Conservation (phyloP, 495 filamentous ascomycete genomes). For the Schizothecium vesticola region DNA sequence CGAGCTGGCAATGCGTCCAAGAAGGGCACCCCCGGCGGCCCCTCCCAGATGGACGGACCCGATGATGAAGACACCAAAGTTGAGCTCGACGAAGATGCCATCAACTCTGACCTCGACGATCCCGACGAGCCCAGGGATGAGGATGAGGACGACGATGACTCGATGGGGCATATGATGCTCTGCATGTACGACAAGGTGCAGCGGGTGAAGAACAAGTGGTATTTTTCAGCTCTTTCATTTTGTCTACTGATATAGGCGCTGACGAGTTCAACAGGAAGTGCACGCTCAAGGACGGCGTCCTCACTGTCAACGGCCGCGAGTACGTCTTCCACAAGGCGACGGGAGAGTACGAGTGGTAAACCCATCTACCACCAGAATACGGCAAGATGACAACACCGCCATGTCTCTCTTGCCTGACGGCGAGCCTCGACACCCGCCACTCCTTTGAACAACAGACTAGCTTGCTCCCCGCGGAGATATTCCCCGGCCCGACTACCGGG, state of each 20-base stretch:
- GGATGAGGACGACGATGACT: conserved; percentile 76
- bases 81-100: conserved; percentile 81
- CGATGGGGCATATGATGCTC: conserved; percentile 77
- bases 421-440: not conserved
- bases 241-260: not conserved
- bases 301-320: conserved; percentile 87
- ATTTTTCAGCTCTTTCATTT: conserved; percentile 10
- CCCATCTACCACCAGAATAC: not conserved
- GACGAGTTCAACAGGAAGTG: conserved; percentile 61
- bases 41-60: conserved; percentile 61
- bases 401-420: not conserved
- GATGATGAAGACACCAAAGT: conserved; percentile 61
- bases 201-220: conserved; percentile 99
- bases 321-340: conserved; percentile 97
- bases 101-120: conserved; percentile 98
- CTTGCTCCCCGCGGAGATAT: not conserved
- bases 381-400: not conserved
- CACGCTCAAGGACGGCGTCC: conserved; percentile 90
- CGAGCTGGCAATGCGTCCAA: conserved; percentile 23
- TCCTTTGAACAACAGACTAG: not conserved
- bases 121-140: conserved; percentile 77
- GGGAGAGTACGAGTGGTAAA: conserved; percentile 95
- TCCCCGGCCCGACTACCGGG: no score
- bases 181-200: conserved; percentile 99
- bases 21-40: conserved; percentile 21